These are phyloP conservation scores for Polygonum aviculare DNA, from an alignment of 148 eudicot species.

Conservation along the genomic window DNA sequence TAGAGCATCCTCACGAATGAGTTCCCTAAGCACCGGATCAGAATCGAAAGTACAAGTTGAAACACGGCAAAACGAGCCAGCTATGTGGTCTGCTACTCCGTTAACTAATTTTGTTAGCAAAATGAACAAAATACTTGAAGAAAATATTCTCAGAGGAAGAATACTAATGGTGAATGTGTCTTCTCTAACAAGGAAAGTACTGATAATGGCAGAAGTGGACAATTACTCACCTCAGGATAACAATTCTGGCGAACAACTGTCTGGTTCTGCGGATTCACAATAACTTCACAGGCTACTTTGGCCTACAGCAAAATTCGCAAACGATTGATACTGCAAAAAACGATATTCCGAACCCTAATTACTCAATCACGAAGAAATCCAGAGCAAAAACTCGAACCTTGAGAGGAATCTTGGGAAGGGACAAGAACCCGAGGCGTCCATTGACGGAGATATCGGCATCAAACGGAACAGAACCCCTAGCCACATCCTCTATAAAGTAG, in stretches of 20 bases:
- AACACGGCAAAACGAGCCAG: too few relatives aligned
- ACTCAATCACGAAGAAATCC: neutral
- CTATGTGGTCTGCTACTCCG: neutral
- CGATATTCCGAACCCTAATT: neutral
- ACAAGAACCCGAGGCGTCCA: constrained; percentile 27
- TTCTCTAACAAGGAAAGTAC: neutral
- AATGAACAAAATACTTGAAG: neutral
- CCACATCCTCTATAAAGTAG: constrained; percentile 43
- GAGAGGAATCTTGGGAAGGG: constrained; percentile 27
- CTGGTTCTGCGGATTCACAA: constrained; percentile 37
- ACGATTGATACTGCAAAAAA: neutral
- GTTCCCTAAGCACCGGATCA: too few relatives aligned
- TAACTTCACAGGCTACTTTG: constrained; percentile 44
- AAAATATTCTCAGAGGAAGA: neutral
- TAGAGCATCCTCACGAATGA: too few relatives aligned
- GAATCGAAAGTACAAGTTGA: too few relatives aligned
- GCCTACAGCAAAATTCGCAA: constrained; percentile 18
- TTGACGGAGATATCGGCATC: constrained; percentile 35
- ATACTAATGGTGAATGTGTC: neutral
- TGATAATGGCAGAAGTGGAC: neutral
- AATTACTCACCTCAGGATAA: constrained; percentile 37
- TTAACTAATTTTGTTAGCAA: neutral
- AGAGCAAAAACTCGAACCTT: constrained; percentile 20
- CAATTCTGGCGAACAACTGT: constrained; percentile 46
- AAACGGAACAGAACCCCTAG: constrained; percentile 39